A percentile compares a stretch with the other conserved stretches of the same genome.
phyloP scores from a whole-genome alignment of 2,329 filamentous ascomycete species.

The Tolypocladium tropicale region DNA sequence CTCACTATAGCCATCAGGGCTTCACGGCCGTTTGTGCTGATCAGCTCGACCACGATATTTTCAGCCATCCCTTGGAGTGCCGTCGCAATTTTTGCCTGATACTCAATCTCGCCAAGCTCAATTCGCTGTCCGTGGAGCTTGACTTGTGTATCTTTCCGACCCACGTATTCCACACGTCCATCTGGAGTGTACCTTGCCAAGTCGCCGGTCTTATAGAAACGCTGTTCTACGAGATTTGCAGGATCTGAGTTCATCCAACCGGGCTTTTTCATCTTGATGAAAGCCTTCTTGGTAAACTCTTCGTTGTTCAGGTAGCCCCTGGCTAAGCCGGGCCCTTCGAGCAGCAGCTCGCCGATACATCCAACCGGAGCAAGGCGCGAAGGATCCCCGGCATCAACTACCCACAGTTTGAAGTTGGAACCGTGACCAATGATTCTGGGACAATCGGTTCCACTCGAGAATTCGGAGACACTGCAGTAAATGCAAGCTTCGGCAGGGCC shows the following conservation, averaged over 20 bases:
- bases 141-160: conserved; percentile 2
- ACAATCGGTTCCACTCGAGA: background rate
- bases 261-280: conserved; percentile 15
- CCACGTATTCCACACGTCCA: background rate
- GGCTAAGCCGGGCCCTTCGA: conserved; percentile 26
- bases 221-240: conserved; percentile 4
- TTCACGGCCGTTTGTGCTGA: background rate
- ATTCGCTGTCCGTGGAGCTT: conserved; percentile 8
- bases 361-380: conserved; percentile 10
- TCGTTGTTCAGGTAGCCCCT: conserved; percentile 35
- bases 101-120: conserved; percentile 12
- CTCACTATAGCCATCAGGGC: background rate
- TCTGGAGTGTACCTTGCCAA: background rate
- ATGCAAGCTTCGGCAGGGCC: conserved; percentile 9
- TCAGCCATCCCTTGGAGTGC: background rate
- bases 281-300: conserved; percentile 15
- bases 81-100: background rate
- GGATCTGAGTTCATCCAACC: conserved; percentile 2
- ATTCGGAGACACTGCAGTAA: conserved; percentile 2
- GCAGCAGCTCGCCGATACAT: conserved; percentile 10
- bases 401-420: conserved; percentile 8
- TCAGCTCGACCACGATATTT: conserved; percentile 1
- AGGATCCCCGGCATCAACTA: conserved; percentile 8
- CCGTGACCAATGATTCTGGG: conserved; percentile 5
- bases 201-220: conserved; percentile 12